Conservation (phyloP, 805 yeast genomes). For the Metschnikowia sp. region DNA sequence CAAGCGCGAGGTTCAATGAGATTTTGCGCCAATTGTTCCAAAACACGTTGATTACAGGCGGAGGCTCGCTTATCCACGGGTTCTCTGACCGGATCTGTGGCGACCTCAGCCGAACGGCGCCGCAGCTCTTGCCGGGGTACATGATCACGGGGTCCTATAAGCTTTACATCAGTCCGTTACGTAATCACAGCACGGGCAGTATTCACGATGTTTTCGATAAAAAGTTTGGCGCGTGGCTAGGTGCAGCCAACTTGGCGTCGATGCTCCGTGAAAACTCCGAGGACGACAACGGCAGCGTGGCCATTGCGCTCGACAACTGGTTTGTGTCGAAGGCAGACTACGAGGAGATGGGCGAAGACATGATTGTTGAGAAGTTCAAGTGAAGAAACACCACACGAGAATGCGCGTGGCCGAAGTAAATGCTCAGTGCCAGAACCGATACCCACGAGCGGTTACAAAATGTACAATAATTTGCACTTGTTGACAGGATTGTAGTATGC, state of each 20-base stretch:
- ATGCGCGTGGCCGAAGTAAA: too few relatives aligned
- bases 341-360: constrained; percentile 57
- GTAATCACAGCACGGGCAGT: constrained; percentile 26
- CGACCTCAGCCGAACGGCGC: constrained; percentile 48
- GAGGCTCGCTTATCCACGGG: constrained; percentile 53
- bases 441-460: too few relatives aligned
- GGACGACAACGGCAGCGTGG: constrained; percentile 24
- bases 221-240: constrained; percentile 62
- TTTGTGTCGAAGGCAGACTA: constrained; percentile 64
- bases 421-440: too few relatives aligned
- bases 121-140: constrained; percentile 46
- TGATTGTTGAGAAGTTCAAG: constrained; percentile 43
- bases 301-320: constrained; percentile 44
- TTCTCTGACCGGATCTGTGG: constrained; percentile 52
- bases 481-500: too few relatives aligned
- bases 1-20: constrained; percentile 35
- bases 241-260: constrained; percentile 66
- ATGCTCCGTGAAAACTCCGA: constrained; percentile 47
- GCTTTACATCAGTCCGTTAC: constrained; percentile 21
- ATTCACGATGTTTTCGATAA: constrained; percentile 46
- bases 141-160: constrained; percentile 27
- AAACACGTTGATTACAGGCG: constrained; percentile 59
- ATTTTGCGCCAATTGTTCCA: constrained; percentile 34
- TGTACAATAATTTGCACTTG: too few relatives aligned
- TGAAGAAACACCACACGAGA: constrained; percentile 8